A percentile compares a stretch with the other conserved stretches of the same genome.
These are phyloP conservation scores for Harringtonia aguacate DNA, from an alignment of 2,329 filamentous ascomycete genomes.

Conservation along the genomic window DNA sequence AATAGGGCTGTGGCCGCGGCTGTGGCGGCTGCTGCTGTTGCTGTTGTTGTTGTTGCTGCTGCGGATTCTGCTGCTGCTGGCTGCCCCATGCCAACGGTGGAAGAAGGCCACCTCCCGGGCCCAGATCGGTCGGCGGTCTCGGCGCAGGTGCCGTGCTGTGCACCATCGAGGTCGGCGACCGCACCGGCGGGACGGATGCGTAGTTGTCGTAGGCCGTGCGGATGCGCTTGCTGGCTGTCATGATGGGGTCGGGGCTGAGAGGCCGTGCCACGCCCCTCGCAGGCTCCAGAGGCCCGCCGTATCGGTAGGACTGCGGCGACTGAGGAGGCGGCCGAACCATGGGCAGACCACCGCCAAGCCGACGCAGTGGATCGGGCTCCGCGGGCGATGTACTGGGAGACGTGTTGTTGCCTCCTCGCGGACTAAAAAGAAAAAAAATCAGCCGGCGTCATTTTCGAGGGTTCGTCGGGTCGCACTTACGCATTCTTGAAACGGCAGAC, in stretches of 20 bases:
- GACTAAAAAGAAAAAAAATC: constrained; percentile 25
- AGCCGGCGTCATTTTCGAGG: background rate
- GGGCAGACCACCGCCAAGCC: constrained; percentile 15
- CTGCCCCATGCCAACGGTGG: constrained; percentile 22
- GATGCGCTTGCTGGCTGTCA: constrained; percentile 32
- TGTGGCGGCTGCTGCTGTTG: background rate
- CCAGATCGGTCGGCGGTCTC: background rate
- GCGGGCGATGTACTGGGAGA: constrained; percentile 42
- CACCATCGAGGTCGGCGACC: constrained; percentile 15
- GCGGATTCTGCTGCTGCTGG: background rate
- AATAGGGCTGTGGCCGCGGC: background rate
- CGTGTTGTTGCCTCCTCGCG: constrained; percentile 46
- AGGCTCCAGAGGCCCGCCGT: constrained; percentile 36
- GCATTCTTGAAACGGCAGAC: constrained; percentile 78
- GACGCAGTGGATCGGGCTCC: constrained; percentile 35
- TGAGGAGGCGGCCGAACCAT: constrained; percentile 19
- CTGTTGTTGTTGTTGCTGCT: constrained; percentile 1
- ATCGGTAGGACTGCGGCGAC: constrained; percentile 27
- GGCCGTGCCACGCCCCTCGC: constrained; percentile 23
- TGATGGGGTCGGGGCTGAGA: constrained; percentile 18
- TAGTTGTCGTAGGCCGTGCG: constrained; percentile 37
- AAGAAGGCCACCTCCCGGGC: constrained; percentile 1
- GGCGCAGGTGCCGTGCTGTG: background rate
- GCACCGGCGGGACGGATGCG: constrained; percentile 16
- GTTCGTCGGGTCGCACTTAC: constrained; percentile 41